Percentiles rank a stretch among this genome's conserved stretches.
phyloP scores from a whole-genome alignment of 2,329 filamentous ascomycete species.

The Podosphaera fusca region DNA sequence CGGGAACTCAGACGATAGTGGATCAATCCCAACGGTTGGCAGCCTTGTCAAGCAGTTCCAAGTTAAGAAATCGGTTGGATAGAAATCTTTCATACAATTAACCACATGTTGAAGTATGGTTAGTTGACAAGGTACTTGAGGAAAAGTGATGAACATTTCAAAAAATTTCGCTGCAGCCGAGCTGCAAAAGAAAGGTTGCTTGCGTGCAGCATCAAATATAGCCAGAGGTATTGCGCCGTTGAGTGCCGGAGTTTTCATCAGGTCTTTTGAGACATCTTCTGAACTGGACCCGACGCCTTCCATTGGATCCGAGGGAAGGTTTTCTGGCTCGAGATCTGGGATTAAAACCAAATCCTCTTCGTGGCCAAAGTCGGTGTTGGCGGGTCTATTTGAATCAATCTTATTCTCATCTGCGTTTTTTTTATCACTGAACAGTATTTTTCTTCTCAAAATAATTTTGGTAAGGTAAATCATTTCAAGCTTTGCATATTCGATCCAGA shows the following conservation, averaged over 20 bases:
- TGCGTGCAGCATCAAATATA: slow-evolving; percentile 70
- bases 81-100: slow-evolving; percentile 33
- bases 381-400: slow-evolving; percentile 23
- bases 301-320: slow-evolving; percentile 24
- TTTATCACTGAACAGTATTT: slow-evolving; percentile 38
- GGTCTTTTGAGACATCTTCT: slow-evolving; percentile 14
- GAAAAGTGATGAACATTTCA: slow-evolving; percentile 50
- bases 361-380: slow-evolving; percentile 9
- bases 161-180: slow-evolving; percentile 56
- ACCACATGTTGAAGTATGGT: slow-evolving; percentile 55
- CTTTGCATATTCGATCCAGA: slow-evolving; percentile 82
- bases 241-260: slow-evolving; percentile 47
- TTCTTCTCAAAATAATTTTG: slow-evolving; percentile 53
- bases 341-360: slow-evolving; percentile 32
- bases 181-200: slow-evolving; percentile 47
- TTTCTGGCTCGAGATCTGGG: slow-evolving; percentile 23
- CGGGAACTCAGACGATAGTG: slow-evolving; percentile 48
- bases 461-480: slow-evolving; percentile 82
- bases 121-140: slow-evolving; percentile 35
- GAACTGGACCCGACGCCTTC: slow-evolving; percentile 29
- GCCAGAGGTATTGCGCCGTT: slow-evolving; percentile 85
- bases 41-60: slow-evolving; percentile 49
- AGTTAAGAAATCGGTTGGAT: slow-evolving; percentile 37
- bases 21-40: slow-evolving; percentile 41
- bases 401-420: slow-evolving; percentile 20